Base-by-base conservation (phyloP, 2,329 filamentous ascomycete species). In the Trichoderma citrinoviride region DNA sequence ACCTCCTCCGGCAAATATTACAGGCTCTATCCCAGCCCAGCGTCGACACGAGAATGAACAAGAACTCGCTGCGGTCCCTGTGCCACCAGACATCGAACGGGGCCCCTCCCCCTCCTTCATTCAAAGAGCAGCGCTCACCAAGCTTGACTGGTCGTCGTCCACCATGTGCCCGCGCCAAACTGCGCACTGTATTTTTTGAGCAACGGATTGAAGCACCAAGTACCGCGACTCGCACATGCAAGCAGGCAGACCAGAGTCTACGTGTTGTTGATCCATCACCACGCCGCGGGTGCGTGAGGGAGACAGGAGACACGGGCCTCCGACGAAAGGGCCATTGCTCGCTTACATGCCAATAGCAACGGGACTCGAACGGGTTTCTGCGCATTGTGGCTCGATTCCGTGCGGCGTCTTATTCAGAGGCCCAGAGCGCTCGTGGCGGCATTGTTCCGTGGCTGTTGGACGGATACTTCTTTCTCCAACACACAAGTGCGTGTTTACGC, bases 61-160 rank as follows among this genome's bases (percentile, higher is more conserved):
- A 27, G n/a, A 14, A n/a, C 27, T 52, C 27, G 25, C 55, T 60
- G 33, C 17, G 33, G 25, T 52, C 27, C 33, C 7, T 33, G 49
- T 58, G 50, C 49, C 61, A 49, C 50, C 50, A 63, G 46, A 47
- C 61, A 43, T 53, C 53, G 47, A 53, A 25, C 33, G 44, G 41
- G 61, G 50, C 63, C 54, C 55, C 55, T 58, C 56, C 63, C 63
- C 63, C 63, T 65, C 63, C 63, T 65, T 65, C 63, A 61, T 61
- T 17, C 21, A 56, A 52, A 52, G 25, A 15, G 19, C n/a, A 43
- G 44, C 47, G 55, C 63, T 65, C 55, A 53, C 63, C 55, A 61
- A 60, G 29, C 41, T 37, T 55, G 63, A 5, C 49, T 54, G 63
- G 40, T 15, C 44, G 37, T 65, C 21, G 47, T 65, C 64, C 64